phyloP scores from a whole-genome alignment of 164 flowering plant genomes.

The Nelumbo lutea region DNA sequence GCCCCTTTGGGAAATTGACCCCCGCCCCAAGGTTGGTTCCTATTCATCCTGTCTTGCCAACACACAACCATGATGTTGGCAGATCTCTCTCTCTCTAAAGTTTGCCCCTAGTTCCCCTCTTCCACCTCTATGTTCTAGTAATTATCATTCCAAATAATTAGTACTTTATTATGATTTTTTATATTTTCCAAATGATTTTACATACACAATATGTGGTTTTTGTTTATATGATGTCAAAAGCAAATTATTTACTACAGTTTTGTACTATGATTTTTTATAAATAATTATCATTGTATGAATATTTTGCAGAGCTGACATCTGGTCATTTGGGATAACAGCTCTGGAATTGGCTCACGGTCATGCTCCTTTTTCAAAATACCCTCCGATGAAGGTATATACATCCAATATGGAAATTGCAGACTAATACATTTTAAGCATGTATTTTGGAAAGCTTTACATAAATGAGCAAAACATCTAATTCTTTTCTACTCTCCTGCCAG shows the following conservation, averaged over 20 bases:
- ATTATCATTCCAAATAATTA: not conserved
- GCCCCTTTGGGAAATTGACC: no score
- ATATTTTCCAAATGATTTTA: not conserved
- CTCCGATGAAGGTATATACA: conserved; percentile 53
- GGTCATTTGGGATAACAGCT: conserved; percentile 66
- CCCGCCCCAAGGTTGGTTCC: no score
- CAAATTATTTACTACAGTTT: not conserved
- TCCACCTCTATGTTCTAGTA: not conserved
- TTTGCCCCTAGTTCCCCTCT: no score
- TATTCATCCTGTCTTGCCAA: no score
- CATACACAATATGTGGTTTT: not conserved
- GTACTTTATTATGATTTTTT: not conserved
- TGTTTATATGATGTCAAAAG: not conserved
- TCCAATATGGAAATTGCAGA: not conserved
- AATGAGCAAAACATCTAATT: not conserved
- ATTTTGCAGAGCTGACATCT: conserved; percentile 49
- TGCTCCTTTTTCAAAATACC: conserved; percentile 64
- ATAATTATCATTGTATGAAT: not conserved
- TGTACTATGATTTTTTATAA: not conserved
- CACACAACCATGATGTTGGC: no score
- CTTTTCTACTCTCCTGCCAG: conserved; percentile 7
- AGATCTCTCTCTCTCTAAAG: no score
- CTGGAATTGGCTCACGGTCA: conserved; percentile 65
- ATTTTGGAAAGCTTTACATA: not conserved
- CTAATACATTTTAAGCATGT: not conserved